Base-by-base conservation (phyloP, 805 yeast genomes). In the Starmerella powellii region DNA sequence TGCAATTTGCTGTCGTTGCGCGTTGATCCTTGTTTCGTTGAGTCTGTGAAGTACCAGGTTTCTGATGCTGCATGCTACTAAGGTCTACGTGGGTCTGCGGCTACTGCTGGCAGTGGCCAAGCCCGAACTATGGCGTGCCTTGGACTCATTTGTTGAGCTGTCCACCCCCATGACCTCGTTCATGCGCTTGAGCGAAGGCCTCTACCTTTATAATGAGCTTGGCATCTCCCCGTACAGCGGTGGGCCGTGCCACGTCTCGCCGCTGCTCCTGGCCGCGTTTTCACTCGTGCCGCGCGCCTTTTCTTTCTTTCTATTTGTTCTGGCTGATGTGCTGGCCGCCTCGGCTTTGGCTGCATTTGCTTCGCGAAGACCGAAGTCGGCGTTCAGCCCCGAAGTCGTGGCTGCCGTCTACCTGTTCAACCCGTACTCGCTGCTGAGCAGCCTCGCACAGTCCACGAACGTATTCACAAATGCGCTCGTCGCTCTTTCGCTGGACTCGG, bases 161-260 rank as follows among this genome's bases (percentile, higher is more conserved):
- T 68, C 86, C 16, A 81, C 94, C 0, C 85, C 94, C 0, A 64
- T 81, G 4, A 71, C 80, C 42, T 79, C 91, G 29, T 80, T 70
- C 61, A 69, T 74, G 53, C 60, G 68, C 6, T 46, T 82, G 32
- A 61, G 67, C 51, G 93, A 81, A 56, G 87, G 87, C 11, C 63
- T 81, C 10, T 82, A 71, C 51, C 67, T 82, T 38, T 61, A 74
- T 42, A 58, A 66, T 3, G 68, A 76, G 50, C 71, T 76, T 52
- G 68, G 67, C 17, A 65, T 80, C 38, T 69, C 76, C 36, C 75
- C 85, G 8, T 88, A 85, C 55, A 74, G 74, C 47, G 95, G 96
- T 8, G 93, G 93, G 19, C 76, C 86, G 15, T 79, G 80, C 28
- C 88, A 85, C 60, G 94, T 85, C 52, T 76, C 94, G 3, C 95